phyloP scores from a whole-genome alignment of 2,329 filamentous ascomycete genomes.

The Coniochaeta sp. region DNA sequence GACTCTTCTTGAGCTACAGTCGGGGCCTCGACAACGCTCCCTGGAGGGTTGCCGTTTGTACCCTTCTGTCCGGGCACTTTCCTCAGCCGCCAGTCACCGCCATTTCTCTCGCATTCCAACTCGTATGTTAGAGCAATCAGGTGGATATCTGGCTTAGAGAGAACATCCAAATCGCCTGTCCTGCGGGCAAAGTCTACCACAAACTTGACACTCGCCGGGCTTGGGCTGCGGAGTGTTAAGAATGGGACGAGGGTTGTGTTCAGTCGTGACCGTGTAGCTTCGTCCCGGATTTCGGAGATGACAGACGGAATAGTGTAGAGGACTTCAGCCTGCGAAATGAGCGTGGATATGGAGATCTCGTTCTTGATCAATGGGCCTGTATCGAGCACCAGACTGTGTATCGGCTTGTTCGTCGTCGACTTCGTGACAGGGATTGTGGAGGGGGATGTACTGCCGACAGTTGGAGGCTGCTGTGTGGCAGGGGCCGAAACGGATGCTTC shows the following conservation, averaged over 20 bases:
- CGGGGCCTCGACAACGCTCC: slow-evolving; percentile 24
- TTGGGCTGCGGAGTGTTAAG: slow-evolving; percentile 67
- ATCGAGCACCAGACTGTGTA: slow-evolving; percentile 63
- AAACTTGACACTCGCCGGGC: slow-evolving; percentile 68
- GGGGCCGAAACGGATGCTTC: not conserved
- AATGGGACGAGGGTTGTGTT: slow-evolving; percentile 84
- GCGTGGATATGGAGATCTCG: slow-evolving; percentile 73
- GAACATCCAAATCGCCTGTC: slow-evolving; percentile 81
- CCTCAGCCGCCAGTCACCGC: slow-evolving; percentile 80
- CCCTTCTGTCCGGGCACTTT: slow-evolving; percentile 72
- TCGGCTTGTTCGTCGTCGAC: not conserved
- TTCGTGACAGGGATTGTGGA: not conserved
- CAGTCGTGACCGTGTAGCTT: slow-evolving; percentile 69
- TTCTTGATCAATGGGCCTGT: slow-evolving; percentile 92
- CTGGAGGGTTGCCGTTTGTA: slow-evolving; percentile 61
- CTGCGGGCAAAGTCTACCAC: slow-evolving; percentile 78
- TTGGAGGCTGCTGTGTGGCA: not conserved
- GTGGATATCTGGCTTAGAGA: slow-evolving; percentile 84
- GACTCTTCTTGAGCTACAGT: not conserved
- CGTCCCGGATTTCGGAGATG: slow-evolving; percentile 81
- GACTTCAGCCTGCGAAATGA: slow-evolving; percentile 67
- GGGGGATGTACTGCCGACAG: not conserved
- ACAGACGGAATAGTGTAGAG: slow-evolving; percentile 82
- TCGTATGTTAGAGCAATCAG: slow-evolving; percentile 89
- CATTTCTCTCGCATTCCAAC: slow-evolving; percentile 83